Evolutionary conservation across 306 rosid species (phyloP).

Genomic region (Quercus aquifolioides): DNA sequence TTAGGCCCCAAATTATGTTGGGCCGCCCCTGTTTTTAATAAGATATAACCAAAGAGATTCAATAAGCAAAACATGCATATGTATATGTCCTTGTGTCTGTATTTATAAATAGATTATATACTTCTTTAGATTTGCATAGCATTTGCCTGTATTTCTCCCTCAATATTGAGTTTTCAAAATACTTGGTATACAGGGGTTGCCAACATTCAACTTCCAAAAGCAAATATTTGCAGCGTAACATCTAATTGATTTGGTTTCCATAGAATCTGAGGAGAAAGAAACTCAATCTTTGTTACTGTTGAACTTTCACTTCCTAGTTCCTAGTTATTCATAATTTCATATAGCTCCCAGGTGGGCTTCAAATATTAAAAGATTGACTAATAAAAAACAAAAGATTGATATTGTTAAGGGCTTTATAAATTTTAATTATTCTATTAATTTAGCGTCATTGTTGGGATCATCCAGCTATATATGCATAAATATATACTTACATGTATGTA

Average conservation of each 20-base stretch:
- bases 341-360: slow-evolving; percentile 60
- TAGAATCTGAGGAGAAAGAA: slow-evolving; percentile 63
- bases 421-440: not conserved
- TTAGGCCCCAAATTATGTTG: too few species aligned
- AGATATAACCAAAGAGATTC: not conserved
- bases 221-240: slow-evolving; percentile 68
- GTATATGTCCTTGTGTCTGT: not conserved
- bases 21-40: too few species aligned
- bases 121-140: slow-evolving; percentile 1
- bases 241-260: slow-evolving; percentile 88
- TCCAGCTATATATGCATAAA: not conserved
- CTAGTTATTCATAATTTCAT: slow-evolving; percentile 18
- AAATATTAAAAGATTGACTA: not conserved
- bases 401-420: too few species aligned
- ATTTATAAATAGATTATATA: not conserved
- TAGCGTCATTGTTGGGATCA: slow-evolving; percentile 10
- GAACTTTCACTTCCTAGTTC: slow-evolving; percentile 74
- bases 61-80: not conserved
- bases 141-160: slow-evolving; percentile 5
- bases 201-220: slow-evolving; percentile 36
- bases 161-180: slow-evolving; percentile 7
- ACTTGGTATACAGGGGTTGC: slow-evolving; percentile 21
- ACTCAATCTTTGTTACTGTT: slow-evolving; percentile 57
- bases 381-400: not conserved
- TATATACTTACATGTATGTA: not conserved